Base-by-base conservation (phyloP, 225 moss, liverwort and hornwort species). In the Straminergon stramineum region DNA sequence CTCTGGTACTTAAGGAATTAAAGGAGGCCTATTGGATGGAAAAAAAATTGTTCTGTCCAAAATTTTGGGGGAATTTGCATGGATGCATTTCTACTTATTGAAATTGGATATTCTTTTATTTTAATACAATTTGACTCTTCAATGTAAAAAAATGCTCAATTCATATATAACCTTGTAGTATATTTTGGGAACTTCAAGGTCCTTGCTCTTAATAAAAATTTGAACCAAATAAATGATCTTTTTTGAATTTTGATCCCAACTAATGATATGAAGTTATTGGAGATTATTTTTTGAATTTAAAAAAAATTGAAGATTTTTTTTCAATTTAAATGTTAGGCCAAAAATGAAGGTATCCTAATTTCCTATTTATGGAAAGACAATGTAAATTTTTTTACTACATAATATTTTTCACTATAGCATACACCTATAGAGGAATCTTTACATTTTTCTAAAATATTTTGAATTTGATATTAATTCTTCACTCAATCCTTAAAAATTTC, bases 1-100 rank as follows among this genome's bases (percentile, higher is more conserved):
- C 3, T 0, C 1, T 9, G 3, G 5, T 35, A 3, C 3, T 45
- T 11, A 48, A 9, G 17, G 4, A 0, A 4, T 43, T 28, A 17
- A 17, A 0, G 6, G 3, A 48, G 17, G 17, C 31, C 11, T 30
- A 31, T 11, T 18, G 4, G 30, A 30, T 30, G 4, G 18, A 22
- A 75, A 24, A n/a, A 74, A 28, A 30, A 45, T 11, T 45, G 3
- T 48, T 10, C 48, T 11, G 30, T 48, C 10, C 11, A 18, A 18
- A 45, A 75, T 6, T 17, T 35, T 10, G 3, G 0, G 6, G 6
- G 10, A 10, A 28, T 28, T 30, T 30, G 2, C 6, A 31, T 11
- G 7, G 51, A 31, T 51, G 19, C 31, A 75, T 48, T 48, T 75
- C 4, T 7, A 51, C 4, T 48, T 0, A 75, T 19, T 51, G 1